Base-by-base conservation (phyloP, 495 filamentous ascomycete species). In the Pyrenopolyporus hunteri region DNA sequence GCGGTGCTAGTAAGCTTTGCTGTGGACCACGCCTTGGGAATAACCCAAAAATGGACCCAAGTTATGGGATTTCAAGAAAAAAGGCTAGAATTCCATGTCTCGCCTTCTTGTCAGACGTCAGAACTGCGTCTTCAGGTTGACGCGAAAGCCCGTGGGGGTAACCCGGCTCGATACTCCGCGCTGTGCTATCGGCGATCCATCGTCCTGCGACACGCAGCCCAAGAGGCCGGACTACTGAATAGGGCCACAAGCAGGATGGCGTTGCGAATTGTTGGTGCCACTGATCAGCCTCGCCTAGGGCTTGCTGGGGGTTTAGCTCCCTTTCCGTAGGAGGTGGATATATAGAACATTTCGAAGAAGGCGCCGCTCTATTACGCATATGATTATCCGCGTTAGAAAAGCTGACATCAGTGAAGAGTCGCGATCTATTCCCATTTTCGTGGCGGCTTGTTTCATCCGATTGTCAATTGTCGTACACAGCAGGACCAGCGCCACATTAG, bases 41-140 rank as follows among this genome's bases (percentile, higher is more conserved):
- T 10, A 43, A 36, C 31, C 35, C 36, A 2, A 42, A 28, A 11
- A 39, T 42, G 40, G 47, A 40, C 25, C 49, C 35, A 6, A 36
- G 28, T 28, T 16, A 64, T 64, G 48, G 35, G 42, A 54, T 40
- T 63, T 53, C 60, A 57, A 57, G 59, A 47, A 63, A 44, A 14
- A 20, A 23, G 23, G 33, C 32, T 16, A 22, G 11, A 64, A 44
- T 48, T 26, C 48, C 54, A 59, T 59, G 54, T 48, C 44, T 49
- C n/a, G 28, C 37, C 47, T 17, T 42, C 53, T 50, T 64, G 54
- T 57, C 60, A 36, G 47, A 58, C 53, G 60, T 54, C 53, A 64
- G 48, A 23, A 35, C 45, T 54, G 16, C 54, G 13, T 43, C 40
- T 48, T 37, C 13, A 11, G 17, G 0, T 36, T 26, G 5, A 8